Conservation (phyloP, 768 basidiomycete genomes). For the Leccinum obscurum region DNA sequence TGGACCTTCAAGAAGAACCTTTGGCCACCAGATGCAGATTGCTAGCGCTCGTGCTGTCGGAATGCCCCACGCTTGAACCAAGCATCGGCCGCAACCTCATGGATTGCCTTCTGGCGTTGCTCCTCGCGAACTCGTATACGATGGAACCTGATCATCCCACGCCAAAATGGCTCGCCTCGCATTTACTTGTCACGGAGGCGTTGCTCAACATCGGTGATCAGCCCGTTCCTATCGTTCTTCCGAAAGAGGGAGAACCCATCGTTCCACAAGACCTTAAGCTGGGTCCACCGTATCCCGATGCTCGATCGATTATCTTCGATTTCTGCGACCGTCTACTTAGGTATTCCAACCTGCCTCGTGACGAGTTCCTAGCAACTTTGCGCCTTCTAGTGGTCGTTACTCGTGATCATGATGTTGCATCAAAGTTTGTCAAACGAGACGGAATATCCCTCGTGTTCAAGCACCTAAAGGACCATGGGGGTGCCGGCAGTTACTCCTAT, state of each 20-base stretch:
- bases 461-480: conserved; percentile 57
- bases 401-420: conserved; percentile 62
- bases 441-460: conserved; percentile 67
- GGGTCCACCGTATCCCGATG: conserved; percentile 63
- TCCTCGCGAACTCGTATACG: conserved; percentile 56
- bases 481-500: conserved; percentile 75
- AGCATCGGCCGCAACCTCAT: conserved; percentile 59
- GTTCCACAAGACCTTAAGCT: conserved; percentile 47
- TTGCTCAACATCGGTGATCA: conserved; percentile 76
- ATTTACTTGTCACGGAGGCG: conserved; percentile 83
- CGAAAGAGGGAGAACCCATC: conserved; percentile 70
- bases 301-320: conserved; percentile 69
- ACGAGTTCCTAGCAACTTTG: conserved; percentile 80
- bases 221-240: conserved; percentile 61
- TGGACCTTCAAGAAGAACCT: conserved; percentile 72
- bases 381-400: conserved; percentile 86
- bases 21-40: conserved; percentile 83
- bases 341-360: conserved; percentile 63
- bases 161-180: conserved; percentile 87
- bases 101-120: conserved; percentile 65
- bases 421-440: conserved; percentile 64
- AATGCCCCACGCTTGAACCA: conserved; percentile 62
- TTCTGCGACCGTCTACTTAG: conserved; percentile 73
- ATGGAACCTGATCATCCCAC: conserved; percentile 52
- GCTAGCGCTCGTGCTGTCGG: conserved; percentile 79